Base-by-base conservation (phyloP, 306 rosid genomes). In the Luffa acutangula region DNA sequence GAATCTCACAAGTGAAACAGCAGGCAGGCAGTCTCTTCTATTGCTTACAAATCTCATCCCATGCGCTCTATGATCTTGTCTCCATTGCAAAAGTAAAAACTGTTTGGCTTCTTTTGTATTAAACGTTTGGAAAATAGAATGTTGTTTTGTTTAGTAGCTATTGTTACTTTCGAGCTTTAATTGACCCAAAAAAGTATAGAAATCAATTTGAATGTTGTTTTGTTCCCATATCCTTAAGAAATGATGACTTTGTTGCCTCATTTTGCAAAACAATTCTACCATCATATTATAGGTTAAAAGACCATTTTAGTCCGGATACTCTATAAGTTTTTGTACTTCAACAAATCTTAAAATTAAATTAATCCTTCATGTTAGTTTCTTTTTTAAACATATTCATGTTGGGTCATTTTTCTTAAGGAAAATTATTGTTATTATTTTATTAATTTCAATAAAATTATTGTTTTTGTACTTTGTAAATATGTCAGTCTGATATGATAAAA, bases 1-100 rank as follows among this genome's bases (percentile, higher is more conserved):
- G 98, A 91, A 84, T 56, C 83, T 57, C 91, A 77, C 41, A 83
- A 79, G 51, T 87, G 83, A 87, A 73, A 52, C 43, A 54, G 60
- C 20, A 69, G 46, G 45, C 45, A 49, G 60, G 4, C 76, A 33
- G 56, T 75, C 48, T 75, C 45, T 52, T 52, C 18, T 33, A 52
- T 53, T 75, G 78, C 78, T 75, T 33, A 8, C 34, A 75, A 52
- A 36, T 66, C 54, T 70, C 34, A 77, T 77, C 70, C 42, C 64
- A n/a, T 11, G 56, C 71, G 34, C 31, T 12, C 57, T 33, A 36
- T 34, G 25, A 53, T 17, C 46, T 52, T 52, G 78, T 52, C 48
- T 15, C 62, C 63, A 53, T 75, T 75, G 59, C 15, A 75, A 20
- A 71, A 51, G 78, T 51, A 52, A 21, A 8, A 75, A 34, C 63